Evolutionary conservation across 768 basidiomycete species (phyloP).

Genomic region (Symmetrospora coprosmae): DNA sequence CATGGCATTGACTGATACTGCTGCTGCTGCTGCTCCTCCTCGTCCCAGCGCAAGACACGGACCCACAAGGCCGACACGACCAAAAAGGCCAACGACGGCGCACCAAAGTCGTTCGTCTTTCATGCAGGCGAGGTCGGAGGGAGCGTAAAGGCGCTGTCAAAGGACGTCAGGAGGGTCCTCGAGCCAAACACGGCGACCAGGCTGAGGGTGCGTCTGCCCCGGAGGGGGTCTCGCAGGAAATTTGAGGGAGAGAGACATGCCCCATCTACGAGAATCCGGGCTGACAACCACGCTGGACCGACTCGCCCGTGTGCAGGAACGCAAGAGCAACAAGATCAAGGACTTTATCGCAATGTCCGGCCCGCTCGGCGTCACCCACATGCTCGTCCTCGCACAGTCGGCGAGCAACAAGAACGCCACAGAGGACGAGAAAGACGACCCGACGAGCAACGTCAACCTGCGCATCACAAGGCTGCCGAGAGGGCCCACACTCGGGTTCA

Average conservation of each 20-base stretch:
- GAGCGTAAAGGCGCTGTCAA: constrained; percentile 72
- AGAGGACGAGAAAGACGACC: constrained; percentile 25
- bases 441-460: constrained; percentile 42
- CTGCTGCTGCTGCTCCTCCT: neutral
- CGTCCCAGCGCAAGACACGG: constrained; percentile 28
- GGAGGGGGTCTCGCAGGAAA: constrained; percentile 31
- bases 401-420: constrained; percentile 38
- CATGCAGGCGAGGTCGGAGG: constrained; percentile 86
- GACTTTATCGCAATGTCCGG: constrained; percentile 89
- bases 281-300: no score
- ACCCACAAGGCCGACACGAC: constrained; percentile 27
- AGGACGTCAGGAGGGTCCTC: constrained; percentile 88
- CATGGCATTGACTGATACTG: neutral
- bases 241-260: neutral
- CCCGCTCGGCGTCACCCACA: constrained; percentile 73
- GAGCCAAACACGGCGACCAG: constrained; percentile 93
- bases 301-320: constrained; percentile 56
- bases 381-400: constrained; percentile 76
- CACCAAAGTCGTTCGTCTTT: constrained; percentile 75
- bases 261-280: no score
- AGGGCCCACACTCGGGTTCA: constrained; percentile 85
- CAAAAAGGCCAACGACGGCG: constrained; percentile 5
- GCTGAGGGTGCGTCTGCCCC: constrained; percentile 56
- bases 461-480: constrained; percentile 72
- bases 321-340: constrained; percentile 73